Conservation (phyloP, 2,329 filamentous ascomycete genomes). For the Colletotrichum spaethianum region DNA sequence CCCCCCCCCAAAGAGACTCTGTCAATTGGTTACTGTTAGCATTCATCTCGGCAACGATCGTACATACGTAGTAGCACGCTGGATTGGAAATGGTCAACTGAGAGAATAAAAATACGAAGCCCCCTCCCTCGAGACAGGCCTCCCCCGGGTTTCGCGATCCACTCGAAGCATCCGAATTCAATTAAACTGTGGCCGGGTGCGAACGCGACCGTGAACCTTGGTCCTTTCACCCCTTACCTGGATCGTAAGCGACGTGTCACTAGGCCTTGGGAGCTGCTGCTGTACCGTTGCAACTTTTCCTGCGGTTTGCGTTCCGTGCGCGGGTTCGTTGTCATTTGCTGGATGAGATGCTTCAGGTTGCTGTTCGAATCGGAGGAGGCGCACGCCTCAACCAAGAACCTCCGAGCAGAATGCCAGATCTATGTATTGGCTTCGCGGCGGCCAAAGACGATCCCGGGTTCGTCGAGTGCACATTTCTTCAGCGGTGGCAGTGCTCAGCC, state of each 20-base stretch:
- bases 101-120: neutral
- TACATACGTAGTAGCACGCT: too few species aligned
- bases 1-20: neutral
- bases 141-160: constrained; percentile 2
- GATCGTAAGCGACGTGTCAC: neutral
- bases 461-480: constrained; percentile 7
- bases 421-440: too few species aligned
- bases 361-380: neutral
- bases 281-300: neutral
- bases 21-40: neutral
- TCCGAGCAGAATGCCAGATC: neutral
- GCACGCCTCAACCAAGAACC: neutral
- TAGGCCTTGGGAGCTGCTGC: neutral
- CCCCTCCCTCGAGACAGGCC: constrained; percentile 2
- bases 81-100: neutral
- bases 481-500: constrained; percentile 26
- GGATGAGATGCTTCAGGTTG: constrained; percentile 7
- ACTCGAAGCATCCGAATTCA: constrained; percentile 20
- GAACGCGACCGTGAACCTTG: neutral
- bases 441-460: too few species aligned
- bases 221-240: neutral
- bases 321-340: neutral
- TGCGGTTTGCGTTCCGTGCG: neutral
- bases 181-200: constrained; percentile 10
- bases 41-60: too few species aligned